Evolutionary conservation across 78 protist genomes (phyloP).

Genomic region (Cavenderia fasciculata): DNA sequence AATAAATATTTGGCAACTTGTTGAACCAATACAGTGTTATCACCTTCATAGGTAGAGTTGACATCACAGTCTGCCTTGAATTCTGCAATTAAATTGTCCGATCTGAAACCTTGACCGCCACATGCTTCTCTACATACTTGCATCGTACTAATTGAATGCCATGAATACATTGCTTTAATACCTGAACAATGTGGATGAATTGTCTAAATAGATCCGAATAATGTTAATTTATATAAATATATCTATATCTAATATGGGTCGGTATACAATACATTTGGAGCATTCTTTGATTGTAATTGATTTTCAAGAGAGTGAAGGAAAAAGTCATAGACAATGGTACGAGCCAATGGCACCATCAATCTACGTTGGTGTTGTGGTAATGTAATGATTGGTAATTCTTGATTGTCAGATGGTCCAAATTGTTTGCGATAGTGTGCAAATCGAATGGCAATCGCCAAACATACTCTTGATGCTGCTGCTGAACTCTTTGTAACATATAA

Average conservation of each 20-base stretch:
- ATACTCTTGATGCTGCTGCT: not conserved
- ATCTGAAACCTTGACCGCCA: slow-evolving; percentile 61
- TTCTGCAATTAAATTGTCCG: slow-evolving; percentile 3
- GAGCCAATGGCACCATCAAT: slow-evolving; percentile 14
- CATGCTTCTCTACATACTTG: slow-evolving; percentile 51
- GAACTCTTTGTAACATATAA: not conserved
- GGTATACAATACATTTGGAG: slow-evolving; percentile 7
- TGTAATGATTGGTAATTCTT: slow-evolving; percentile 32
- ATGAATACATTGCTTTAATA: slow-evolving; percentile 32
- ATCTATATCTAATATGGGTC: no score
- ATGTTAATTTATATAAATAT: not conserved
- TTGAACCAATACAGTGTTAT: slow-evolving; percentile 81
- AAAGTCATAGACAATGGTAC: not conserved
- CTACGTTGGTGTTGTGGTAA: slow-evolving; percentile 27
- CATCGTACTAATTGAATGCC: not conserved
- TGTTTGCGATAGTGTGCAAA: slow-evolving; percentile 24
- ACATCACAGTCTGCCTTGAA: slow-evolving; percentile 37
- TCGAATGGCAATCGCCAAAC: slow-evolving; percentile 47
- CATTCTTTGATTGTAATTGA: not conserved
- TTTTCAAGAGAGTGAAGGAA: not conserved
- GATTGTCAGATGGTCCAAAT: slow-evolving; percentile 32
- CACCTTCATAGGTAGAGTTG: slow-evolving; percentile 73
- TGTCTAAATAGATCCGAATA: not conserved
- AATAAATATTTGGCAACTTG: slow-evolving; percentile 72
- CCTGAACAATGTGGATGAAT: slow-evolving; percentile 34